Conservation (phyloP, 2,329 filamentous ascomycete species). For the Colletotrichum sp. region DNA sequence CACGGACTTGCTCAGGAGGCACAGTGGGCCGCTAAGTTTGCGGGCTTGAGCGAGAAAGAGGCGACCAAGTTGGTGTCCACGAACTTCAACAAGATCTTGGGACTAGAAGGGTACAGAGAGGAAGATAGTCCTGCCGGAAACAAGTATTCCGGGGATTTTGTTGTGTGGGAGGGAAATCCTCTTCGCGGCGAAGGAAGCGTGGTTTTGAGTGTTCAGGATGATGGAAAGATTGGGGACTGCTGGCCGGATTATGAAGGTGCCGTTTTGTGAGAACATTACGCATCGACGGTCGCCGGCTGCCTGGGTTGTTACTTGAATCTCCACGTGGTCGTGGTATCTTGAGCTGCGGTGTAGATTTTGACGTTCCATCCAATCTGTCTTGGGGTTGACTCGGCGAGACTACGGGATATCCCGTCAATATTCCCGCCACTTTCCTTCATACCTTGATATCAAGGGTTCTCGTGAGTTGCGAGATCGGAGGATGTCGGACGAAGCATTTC, state of each 20-base stretch:
- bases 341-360: neutral
- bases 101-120: slow-evolving; percentile 26
- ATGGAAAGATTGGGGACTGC: slow-evolving; percentile 4
- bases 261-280: neutral
- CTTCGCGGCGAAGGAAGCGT: slow-evolving; percentile 42
- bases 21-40: slow-evolving; percentile 42
- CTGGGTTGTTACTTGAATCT: neutral
- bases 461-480: neutral
- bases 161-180: slow-evolving; percentile 47
- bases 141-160: slow-evolving; percentile 33
- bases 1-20: slow-evolving; percentile 42
- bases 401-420: neutral
- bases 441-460: neutral
- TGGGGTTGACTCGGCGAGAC: neutral
- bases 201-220: slow-evolving; percentile 22
- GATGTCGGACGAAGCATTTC: neutral
- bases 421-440: neutral
- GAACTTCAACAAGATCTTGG: slow-evolving; percentile 45
- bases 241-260: neutral
- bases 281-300: rapidly evolving
- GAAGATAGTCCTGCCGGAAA: neutral
- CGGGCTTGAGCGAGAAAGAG: slow-evolving; percentile 34
- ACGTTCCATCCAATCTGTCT: too few relatives aligned
- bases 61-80: slow-evolving; percentile 40
- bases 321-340: neutral